phyloP scores from a whole-genome alignment of 495 filamentous ascomycete species.

The Tuber borchii region DNA sequence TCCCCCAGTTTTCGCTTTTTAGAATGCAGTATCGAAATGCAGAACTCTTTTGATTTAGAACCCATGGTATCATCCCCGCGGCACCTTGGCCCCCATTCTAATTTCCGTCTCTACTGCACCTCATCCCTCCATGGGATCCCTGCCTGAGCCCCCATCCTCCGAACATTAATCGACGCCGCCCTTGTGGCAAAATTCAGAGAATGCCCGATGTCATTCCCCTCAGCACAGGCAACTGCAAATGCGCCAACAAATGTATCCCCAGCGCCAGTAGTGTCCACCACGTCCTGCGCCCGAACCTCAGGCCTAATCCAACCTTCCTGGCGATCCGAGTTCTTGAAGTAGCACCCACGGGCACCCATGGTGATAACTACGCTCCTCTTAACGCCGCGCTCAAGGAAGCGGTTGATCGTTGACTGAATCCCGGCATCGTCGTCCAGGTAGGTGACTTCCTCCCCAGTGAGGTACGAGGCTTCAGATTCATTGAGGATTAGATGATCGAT shows the following conservation, averaged over 20 bases:
- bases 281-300: conserved; percentile 55
- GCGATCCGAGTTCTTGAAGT: conserved; percentile 48
- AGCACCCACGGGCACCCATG: conserved; percentile 68
- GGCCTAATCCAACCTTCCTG: conserved; percentile 46
- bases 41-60: background rate
- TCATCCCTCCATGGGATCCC: conserved; percentile 87
- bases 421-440: conserved; percentile 48
- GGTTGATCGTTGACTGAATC: conserved; percentile 46
- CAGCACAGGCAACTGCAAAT: conserved; percentile 65
- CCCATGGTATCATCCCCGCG: background rate
- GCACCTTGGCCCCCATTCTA: background rate
- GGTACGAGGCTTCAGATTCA: conserved; percentile 76
- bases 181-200: conserved; percentile 63
- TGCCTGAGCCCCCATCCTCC: conserved; percentile 71
- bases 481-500: conserved; percentile 82
- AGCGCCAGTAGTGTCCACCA: conserved; percentile 89
- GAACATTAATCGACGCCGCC: conserved; percentile 70
- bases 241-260: conserved; percentile 91
- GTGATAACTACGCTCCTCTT: conserved; percentile 68
- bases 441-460: conserved; percentile 51
- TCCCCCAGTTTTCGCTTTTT: background rate
- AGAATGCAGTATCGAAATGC: background rate
- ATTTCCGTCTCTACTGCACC: conserved; percentile 44
- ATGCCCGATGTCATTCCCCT: conserved; percentile 47
- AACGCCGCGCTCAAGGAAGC: conserved; percentile 63